phyloP scores from a whole-genome alignment of 2,329 filamentous ascomycete species.

The Emmonsiellopsis sp. region DNA sequence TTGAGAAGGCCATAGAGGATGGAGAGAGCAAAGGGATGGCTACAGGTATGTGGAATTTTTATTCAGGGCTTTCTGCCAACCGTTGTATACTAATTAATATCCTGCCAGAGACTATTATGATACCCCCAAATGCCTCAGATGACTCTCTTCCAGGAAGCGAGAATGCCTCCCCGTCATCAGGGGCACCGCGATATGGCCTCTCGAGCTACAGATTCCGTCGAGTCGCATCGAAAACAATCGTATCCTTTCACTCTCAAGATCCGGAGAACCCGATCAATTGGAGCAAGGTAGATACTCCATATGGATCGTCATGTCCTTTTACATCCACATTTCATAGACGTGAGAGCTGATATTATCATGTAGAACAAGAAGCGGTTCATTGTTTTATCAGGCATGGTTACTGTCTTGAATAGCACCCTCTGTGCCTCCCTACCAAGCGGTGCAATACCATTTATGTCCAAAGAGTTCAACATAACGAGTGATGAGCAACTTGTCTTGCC shows the following conservation, averaged over 20 bases:
- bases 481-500: constrained; percentile 27
- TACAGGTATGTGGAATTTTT: background rate
- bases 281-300: constrained; percentile 17
- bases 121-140: background rate
- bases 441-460: constrained; percentile 27
- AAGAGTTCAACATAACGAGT: constrained; percentile 25
- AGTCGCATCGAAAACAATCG: constrained; percentile 27
- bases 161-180: background rate
- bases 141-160: background rate
- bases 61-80: no score
- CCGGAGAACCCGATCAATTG: constrained; percentile 26
- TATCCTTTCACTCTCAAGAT: constrained; percentile 25
- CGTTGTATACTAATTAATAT: background rate
- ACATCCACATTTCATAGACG: background rate
- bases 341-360: background rate
- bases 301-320: background rate
- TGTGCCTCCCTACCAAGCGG: constrained; percentile 31
- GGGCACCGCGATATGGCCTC: background rate
- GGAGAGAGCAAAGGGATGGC: background rate
- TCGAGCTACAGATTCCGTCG: constrained; percentile 19
- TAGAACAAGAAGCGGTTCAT: constrained; percentile 26
- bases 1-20: background rate
- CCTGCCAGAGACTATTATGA: background rate
- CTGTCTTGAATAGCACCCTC: constrained; percentile 32
- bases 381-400: constrained; percentile 22